Evolutionary conservation across 2,329 filamentous ascomycete genomes (phyloP).

Genomic region (Coniochaeta ligniaria): DNA sequence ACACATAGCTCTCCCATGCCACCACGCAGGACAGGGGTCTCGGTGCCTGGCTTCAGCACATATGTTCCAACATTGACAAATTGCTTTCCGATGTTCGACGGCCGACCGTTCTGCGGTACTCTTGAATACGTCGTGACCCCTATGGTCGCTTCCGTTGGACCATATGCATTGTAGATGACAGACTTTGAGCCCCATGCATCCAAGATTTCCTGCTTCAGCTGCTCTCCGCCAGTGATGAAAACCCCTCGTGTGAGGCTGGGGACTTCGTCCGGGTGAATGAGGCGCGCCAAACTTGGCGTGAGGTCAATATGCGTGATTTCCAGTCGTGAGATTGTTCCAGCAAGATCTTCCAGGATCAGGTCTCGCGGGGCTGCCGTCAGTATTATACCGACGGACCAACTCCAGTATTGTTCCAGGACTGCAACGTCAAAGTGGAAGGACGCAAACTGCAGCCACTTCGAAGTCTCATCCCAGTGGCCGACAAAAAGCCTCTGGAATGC

Average conservation of each 20-base stretch:
- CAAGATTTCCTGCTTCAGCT: conserved; percentile 81
- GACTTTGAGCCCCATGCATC: conserved; percentile 73
- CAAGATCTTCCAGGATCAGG: conserved; percentile 76
- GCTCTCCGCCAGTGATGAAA: conserved; percentile 89
- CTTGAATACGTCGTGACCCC: conserved; percentile 85
- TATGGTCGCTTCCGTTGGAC: conserved; percentile 88
- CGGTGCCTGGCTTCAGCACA: conserved; percentile 64
- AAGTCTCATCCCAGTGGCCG: conserved; percentile 64
- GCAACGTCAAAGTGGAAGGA: conserved; percentile 94
- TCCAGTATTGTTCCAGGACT: conserved; percentile 91
- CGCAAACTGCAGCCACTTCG: conserved; percentile 87
- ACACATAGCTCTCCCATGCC: conserved; percentile 84
- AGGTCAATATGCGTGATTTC: conserved; percentile 86
- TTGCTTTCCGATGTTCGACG: conserved; percentile 80
- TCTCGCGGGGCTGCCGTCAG: conserved; percentile 78
- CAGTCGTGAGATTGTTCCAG: conserved; percentile 62
- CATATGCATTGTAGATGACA: conserved; percentile 89
- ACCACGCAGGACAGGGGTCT: conserved; percentile 66
- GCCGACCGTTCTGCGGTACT: conserved; percentile 68
- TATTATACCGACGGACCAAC: conserved; percentile 83
- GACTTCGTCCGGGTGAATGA: conserved; percentile 73
- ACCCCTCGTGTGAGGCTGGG: conserved; percentile 74
- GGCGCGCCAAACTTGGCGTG: conserved; percentile 76
- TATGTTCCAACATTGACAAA: conserved; percentile 85
- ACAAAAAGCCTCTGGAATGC: conserved; percentile 75